These are phyloP conservation scores for Nymphaea thermarum DNA, from an alignment of 164 flowering plant species.

Conservation along the genomic window DNA sequence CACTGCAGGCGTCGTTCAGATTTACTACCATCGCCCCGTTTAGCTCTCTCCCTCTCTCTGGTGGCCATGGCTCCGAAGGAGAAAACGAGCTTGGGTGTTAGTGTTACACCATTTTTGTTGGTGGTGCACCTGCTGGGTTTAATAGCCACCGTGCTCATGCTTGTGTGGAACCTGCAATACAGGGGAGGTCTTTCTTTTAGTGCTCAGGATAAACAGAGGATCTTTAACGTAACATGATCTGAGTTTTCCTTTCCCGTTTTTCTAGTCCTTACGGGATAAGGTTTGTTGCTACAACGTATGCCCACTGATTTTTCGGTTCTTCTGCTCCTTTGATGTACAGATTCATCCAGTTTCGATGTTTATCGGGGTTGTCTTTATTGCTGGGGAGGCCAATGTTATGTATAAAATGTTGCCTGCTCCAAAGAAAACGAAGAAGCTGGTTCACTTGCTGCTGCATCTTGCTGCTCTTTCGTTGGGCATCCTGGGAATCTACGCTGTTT, in stretches of 20 bases:
- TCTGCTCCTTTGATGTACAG: background rate
- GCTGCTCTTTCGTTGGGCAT: constrained; percentile 42
- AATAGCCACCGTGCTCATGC: background rate
- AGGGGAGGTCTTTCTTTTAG: constrained; percentile 2
- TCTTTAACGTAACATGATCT: background rate
- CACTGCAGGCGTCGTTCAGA: no score
- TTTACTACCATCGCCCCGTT: no score
- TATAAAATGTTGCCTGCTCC: constrained; percentile 42
- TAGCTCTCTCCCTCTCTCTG: background rate
- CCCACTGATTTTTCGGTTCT: background rate
- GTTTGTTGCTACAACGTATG: background rate
- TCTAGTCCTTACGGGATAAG: background rate
- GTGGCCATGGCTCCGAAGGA: background rate
- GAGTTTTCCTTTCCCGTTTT: background rate
- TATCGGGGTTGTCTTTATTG: background rate
- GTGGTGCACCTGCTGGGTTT: constrained; percentile 1
- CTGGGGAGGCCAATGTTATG: constrained; percentile 52
- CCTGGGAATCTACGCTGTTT: constrained; percentile 55
- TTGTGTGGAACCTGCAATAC: background rate
- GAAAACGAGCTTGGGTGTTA: background rate
- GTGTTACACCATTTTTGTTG: background rate
- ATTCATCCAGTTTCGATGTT: constrained; percentile 1
- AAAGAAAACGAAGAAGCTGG: constrained; percentile 25
- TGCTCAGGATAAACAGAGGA: background rate
- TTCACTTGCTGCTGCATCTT: constrained; percentile 39